Base-by-base conservation (phyloP, 163 green algal genomes). In the Volvox carteri region DNA sequence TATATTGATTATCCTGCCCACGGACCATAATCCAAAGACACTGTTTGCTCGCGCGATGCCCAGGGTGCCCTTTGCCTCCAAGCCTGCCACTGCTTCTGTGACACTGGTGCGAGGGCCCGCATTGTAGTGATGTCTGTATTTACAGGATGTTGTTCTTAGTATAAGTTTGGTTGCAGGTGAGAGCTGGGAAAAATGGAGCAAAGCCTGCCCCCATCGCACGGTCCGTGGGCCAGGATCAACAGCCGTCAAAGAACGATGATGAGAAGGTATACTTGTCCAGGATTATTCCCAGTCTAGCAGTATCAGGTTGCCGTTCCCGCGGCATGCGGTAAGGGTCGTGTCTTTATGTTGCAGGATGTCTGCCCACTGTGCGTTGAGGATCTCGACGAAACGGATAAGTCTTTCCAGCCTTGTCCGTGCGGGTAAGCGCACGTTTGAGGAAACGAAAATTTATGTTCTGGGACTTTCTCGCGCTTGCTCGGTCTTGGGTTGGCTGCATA, bases 341-440 rank as follows among this genome's bases (percentile, higher is more conserved):
- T 28, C 72, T 39, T 18, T 25, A 5, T 52, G 0, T 16, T 56
- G 33, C 81, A 87, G 83, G 68, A 88, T 35, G 39, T 39, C 19
- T 95, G 93, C 83, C 93, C 93, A 19, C 83, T 95, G 72, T 95
- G 94, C 78, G 87, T 95, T n/a, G 92, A 95, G 67, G 65, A 88
- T 12, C 88, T 95, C 35, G 95, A 97, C 65, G 88, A 92, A 2
- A 95, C 92, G 5, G 95, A 97, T 58, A 86, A 92, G 84, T 76
- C 93, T 6, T 96, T 95, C 50, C 93, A 90, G 30, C 95, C 95
- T 0, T 97, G 95, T 78, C 89, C 92, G 18, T 97, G 95, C 89
- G 95, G 95, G 94, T 97, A 78, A 91, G 94, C 78, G 33, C 18
- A 23, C 16, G 46, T 50, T 46, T 23, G 30, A 0, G 75, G 35